A percentile compares a stretch with the other conserved stretches of the same genome.
Evolutionary conservation across 768 basidiomycete species (phyloP).

Genomic region (Lepiota brunneoincarnata): DNA sequence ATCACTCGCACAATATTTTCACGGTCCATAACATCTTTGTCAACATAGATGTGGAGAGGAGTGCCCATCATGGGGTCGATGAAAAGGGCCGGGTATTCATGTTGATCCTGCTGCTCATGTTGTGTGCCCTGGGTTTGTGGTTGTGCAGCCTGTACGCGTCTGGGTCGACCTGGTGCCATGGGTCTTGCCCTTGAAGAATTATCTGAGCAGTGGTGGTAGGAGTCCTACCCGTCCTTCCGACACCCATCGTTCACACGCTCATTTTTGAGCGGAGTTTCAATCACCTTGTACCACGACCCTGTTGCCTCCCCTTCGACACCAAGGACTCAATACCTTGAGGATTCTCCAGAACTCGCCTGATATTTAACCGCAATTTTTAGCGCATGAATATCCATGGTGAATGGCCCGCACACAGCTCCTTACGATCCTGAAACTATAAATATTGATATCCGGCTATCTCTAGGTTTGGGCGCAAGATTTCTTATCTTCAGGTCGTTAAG

Average conservation of each 20-base stretch:
- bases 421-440: no score
- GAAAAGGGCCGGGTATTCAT: slow-evolving; percentile 42
- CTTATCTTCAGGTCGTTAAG: no score
- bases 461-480: no score
- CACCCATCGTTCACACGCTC: slow-evolving; percentile 11
- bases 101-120: slow-evolving; percentile 32
- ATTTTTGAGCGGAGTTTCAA: slow-evolving; percentile 19
- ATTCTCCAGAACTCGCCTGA: no score
- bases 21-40: slow-evolving; percentile 76
- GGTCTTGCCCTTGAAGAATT: slow-evolving; percentile 50
- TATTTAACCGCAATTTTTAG: no score
- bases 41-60: slow-evolving; percentile 72
- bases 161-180: slow-evolving; percentile 74
- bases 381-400: no score
- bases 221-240: slow-evolving; percentile 33
- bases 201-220: slow-evolving; percentile 43
- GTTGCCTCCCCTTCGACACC: not conserved
- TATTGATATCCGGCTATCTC: no score
- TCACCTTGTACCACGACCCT: not conserved
- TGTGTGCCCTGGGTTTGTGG: slow-evolving; percentile 21
- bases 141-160: slow-evolving; percentile 27
- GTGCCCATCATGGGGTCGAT: slow-evolving; percentile 82
- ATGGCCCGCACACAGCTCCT: no score
- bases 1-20: slow-evolving; percentile 62
- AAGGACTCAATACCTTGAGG: not conserved